Evolutionary conservation across 2,329 filamentous ascomycete species (phyloP).

Genomic region (Aureobasidium lini): DNA sequence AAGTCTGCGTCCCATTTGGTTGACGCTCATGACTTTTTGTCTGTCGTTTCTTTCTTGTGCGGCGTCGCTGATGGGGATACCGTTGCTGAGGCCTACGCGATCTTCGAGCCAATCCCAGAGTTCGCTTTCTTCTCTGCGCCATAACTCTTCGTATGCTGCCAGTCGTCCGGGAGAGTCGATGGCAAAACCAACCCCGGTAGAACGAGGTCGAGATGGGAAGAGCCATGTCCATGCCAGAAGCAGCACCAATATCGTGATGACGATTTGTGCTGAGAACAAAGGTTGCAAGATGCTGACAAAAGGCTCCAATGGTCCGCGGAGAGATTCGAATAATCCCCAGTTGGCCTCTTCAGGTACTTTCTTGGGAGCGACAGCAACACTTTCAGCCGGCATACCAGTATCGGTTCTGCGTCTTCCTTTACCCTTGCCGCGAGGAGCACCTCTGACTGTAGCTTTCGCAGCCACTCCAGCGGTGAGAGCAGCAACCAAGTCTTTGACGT

Average conservation of each 20-base stretch:
- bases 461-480: constrained; percentile 66
- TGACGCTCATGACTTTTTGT: constrained; percentile 23
- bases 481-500: constrained; percentile 72
- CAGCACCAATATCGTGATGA: constrained; percentile 66
- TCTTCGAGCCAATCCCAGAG: constrained; percentile 93
- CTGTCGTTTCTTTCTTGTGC: constrained; percentile 19
- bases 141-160: constrained; percentile 87
- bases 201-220: constrained; percentile 27
- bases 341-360: constrained; percentile 34
- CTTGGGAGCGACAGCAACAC: constrained; percentile 23
- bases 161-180: constrained; percentile 55
- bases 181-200: constrained; percentile 30
- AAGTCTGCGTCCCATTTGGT: constrained; percentile 21
- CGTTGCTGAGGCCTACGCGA: constrained; percentile 63
- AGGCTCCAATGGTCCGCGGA: constrained; percentile 63
- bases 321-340: constrained; percentile 78
- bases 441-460: constrained; percentile 48
- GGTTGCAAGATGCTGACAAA: constrained; percentile 61
- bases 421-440: constrained; percentile 35
- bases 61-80: constrained; percentile 19
- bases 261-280: constrained; percentile 66
- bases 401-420: constrained; percentile 47
- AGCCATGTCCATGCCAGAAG: constrained; percentile 68
- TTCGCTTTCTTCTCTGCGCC: constrained; percentile 78
- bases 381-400: constrained; percentile 26